Evolutionary conservation across 2,329 filamentous ascomycete genomes (phyloP), one percentile per base, ranked within the genome.

Genomic region (Ceratocystis cubensis): DNA sequence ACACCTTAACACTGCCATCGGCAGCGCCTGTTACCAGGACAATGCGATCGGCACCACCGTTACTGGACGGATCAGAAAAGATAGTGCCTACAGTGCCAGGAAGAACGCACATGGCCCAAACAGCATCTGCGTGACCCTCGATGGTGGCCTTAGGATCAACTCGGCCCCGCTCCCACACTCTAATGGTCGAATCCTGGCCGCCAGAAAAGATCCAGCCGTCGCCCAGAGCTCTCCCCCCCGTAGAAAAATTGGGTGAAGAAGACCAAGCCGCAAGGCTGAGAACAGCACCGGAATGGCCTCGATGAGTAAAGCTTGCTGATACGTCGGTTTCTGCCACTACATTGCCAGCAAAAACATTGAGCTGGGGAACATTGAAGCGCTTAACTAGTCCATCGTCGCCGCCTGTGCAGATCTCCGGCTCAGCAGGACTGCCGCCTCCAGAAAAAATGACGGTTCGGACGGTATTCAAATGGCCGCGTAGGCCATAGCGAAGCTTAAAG

Each of bases 161-260:
- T 61, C 93, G 82, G 33, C 93, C 93, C 63, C 92, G 85, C 75
- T 99, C 93, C 94, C 94, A 99, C 0, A 99, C 91, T 37, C 92
- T 85, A 46, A 99, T 86, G 5, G 91, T 96, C 20, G 89, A 86
- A 75, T 99, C 94, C 74, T 96, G 91, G 3, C 94, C 94, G 69
- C 94, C 94, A 4, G 93, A 97, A 76, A 99, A 99, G 70, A 99
- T 92, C 94, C 94, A 99, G 33, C 94, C 94, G 71, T 97, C 94
- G 41, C 93, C 93, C 71, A 88, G 85, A 6, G 89, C 90, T 69
- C 92, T 85, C 5, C 92, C 91, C 45, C 92, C 90, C 20, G 91
- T 95, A 6, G 90, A 88, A 74, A 96, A 96, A 73, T 89, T 94
- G 30, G 89, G 89, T 1, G 90, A 87, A 1, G 91, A 87, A 1